A percentile compares a stretch with the other conserved stretches of the same genome.
Evolutionary conservation across 2,329 filamentous ascomycete genomes (phyloP).

Genomic region (Microcyclosporella mali): DNA sequence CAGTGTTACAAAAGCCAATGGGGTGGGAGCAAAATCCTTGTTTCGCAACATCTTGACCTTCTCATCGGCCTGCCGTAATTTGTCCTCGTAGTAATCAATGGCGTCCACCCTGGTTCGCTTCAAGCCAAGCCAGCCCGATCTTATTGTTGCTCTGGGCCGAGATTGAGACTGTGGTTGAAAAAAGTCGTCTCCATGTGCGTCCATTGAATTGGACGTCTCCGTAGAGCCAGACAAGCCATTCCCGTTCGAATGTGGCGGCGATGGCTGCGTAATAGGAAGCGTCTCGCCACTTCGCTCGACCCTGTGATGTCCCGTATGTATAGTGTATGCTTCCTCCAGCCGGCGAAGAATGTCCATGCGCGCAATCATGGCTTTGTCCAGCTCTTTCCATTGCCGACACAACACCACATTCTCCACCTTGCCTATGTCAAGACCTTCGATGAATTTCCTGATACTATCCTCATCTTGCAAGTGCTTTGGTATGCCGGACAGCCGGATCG

Average conservation of each 20-base stretch:
- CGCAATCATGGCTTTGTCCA: conserved; percentile 68
- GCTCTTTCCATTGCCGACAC: conserved; percentile 76
- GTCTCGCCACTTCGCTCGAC: conserved; percentile 44
- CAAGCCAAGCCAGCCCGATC: conserved; percentile 70
- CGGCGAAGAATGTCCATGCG: conserved; percentile 61
- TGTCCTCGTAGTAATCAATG: conserved; percentile 90
- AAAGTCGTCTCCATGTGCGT: conserved; percentile 26
- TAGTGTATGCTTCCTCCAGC: conserved; percentile 78
- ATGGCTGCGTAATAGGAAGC: conserved; percentile 47
- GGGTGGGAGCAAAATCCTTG: conserved; percentile 69
- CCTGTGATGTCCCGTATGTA: conserved; percentile 57
- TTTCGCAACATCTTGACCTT: conserved; percentile 63
- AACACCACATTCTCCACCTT: conserved; percentile 82
- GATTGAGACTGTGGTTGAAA: conserved; percentile 40
- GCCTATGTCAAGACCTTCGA: conserved; percentile 83
- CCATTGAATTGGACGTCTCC: conserved; percentile 25
- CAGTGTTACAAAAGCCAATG: conserved; percentile 94
- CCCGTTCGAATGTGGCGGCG: conserved; percentile 30
- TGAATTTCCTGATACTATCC: conserved; percentile 72
- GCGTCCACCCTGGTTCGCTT: conserved; percentile 73
- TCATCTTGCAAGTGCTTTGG: conserved; percentile 73
- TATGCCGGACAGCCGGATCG: conserved; percentile 84
- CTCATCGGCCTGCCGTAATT: conserved; percentile 70
- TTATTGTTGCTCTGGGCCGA: conserved; percentile 65
- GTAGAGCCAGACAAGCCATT: conserved; percentile 21